phyloP scores from a whole-genome alignment of 805 yeast genomes.

The Ogataea dorogensis region DNA sequence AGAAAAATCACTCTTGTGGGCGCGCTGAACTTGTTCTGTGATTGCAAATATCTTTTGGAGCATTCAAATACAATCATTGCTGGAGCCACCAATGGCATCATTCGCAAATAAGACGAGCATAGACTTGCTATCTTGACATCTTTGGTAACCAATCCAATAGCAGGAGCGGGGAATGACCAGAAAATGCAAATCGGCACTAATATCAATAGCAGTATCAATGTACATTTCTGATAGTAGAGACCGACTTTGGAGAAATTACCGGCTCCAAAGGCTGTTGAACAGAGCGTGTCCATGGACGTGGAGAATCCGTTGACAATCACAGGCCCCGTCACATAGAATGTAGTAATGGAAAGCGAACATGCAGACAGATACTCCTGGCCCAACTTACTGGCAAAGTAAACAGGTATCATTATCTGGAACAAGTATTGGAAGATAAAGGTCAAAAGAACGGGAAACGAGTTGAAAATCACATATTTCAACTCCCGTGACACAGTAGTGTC shows the following conservation, averaged over 20 bases:
- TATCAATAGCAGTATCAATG: constrained; percentile 45
- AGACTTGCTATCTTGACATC: constrained; percentile 42
- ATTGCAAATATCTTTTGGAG: constrained; percentile 68
- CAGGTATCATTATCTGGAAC: constrained; percentile 68
- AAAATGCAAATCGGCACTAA: constrained; percentile 54
- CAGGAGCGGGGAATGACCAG: constrained; percentile 55
- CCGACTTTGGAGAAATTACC: constrained; percentile 63
- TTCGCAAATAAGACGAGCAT: constrained; percentile 53
- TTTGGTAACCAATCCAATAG: constrained; percentile 42
- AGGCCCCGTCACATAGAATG: constrained; percentile 71
- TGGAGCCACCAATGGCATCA: constrained; percentile 61
- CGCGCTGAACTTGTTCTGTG: constrained; percentile 75
- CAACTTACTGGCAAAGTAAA: constrained; percentile 65
- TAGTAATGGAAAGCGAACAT: constrained; percentile 67
- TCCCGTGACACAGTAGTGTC: constrained; percentile 28
- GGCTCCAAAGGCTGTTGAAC: constrained; percentile 75
- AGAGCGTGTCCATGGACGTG: constrained; percentile 71
- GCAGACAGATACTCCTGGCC: constrained; percentile 71
- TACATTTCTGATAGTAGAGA: constrained; percentile 62
- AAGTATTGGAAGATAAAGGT: constrained; percentile 69
- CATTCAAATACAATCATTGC: constrained; percentile 67
- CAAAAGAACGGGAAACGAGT: constrained; percentile 52
- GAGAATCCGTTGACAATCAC: constrained; percentile 72
- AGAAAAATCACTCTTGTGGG: constrained; percentile 65
- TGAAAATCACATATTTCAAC: constrained; percentile 44